Evolutionary conservation across 2,329 filamentous ascomycete genomes (phyloP).

Genomic region (Rhynchosporium graminicola): DNA sequence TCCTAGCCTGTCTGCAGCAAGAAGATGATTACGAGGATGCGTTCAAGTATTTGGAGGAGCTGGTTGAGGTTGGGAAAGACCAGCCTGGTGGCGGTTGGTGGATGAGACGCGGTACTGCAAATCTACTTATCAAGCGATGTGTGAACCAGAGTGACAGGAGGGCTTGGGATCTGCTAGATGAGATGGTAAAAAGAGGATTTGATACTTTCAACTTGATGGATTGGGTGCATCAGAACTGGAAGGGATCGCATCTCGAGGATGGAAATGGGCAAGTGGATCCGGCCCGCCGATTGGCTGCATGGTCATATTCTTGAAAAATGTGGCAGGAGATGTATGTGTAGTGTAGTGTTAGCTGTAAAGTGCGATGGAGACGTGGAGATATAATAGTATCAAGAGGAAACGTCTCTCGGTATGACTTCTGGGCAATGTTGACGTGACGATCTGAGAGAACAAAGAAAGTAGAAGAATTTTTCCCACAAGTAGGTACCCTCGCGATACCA

Average conservation of each 20-base stretch:
- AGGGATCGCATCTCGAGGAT: background rate
- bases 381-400: too few species aligned
- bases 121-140: slow-evolving; percentile 30
- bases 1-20: slow-evolving; percentile 53
- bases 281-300: background rate
- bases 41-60: slow-evolving; percentile 52
- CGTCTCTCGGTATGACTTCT: too few species aligned
- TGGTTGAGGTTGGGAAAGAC: slow-evolving; percentile 45
- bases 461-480: too few species aligned
- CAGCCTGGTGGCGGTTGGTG: slow-evolving; percentile 36
- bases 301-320: background rate
- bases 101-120: slow-evolving; percentile 38
- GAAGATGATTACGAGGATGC: slow-evolving; percentile 49
- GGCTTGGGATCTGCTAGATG: slow-evolving; percentile 31
- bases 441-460: too few species aligned
- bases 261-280: background rate
- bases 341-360: too few species aligned
- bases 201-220: slow-evolving; percentile 17
- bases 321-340: too few species aligned
- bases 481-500: too few species aligned
- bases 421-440: too few species aligned
- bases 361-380: too few species aligned
- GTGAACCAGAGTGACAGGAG: slow-evolving; percentile 28
- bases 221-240: slow-evolving; percentile 21
- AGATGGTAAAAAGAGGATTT: slow-evolving; percentile 33